Percentiles rank a stretch among this genome's conserved stretches.
Conservation (phyloP, 257 asterid species). For the Solanum bulbocastanum region DNA sequence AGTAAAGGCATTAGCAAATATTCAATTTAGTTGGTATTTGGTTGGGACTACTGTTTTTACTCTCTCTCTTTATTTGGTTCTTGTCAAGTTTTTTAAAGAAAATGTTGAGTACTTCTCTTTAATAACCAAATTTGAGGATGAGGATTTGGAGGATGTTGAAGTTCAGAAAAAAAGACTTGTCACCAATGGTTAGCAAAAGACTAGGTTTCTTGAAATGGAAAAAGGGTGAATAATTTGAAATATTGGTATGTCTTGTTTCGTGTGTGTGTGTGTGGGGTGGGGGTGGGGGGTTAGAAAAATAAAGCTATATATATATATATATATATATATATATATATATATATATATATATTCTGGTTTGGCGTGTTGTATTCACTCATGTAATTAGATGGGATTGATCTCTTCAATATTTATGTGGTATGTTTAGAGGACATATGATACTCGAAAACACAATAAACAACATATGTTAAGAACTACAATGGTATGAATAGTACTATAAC, state of each 20-base stretch:
- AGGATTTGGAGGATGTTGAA: conserved; percentile 26
- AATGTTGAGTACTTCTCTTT: conserved; percentile 32
- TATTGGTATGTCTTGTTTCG: neutral
- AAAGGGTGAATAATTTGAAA: neutral
- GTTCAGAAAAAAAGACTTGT: conserved; percentile 31
- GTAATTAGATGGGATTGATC: neutral
- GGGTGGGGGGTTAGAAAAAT: neutral
- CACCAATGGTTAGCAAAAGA: conserved; percentile 3
- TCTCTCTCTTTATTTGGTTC: conserved; percentile 29
- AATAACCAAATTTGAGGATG: conserved; percentile 12
- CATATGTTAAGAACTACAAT: neutral
- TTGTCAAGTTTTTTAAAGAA: conserved; percentile 20
- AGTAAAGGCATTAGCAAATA: conserved; percentile 59
- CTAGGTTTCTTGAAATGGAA: conserved; percentile 27
- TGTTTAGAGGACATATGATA: neutral
- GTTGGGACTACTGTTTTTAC: conserved; percentile 21
- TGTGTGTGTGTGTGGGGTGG: neutral
- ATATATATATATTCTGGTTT: neutral
- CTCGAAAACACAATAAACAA: too few relatives aligned
- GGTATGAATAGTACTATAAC: neutral
- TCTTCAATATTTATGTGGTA: conserved; percentile 7
- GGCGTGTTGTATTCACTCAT: neutral
- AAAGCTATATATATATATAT: neutral
- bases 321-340: neutral
- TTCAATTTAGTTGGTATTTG: conserved; percentile 54